Conservation (phyloP, 805 yeast genomes). For the Saturnispora gosingensis region DNA sequence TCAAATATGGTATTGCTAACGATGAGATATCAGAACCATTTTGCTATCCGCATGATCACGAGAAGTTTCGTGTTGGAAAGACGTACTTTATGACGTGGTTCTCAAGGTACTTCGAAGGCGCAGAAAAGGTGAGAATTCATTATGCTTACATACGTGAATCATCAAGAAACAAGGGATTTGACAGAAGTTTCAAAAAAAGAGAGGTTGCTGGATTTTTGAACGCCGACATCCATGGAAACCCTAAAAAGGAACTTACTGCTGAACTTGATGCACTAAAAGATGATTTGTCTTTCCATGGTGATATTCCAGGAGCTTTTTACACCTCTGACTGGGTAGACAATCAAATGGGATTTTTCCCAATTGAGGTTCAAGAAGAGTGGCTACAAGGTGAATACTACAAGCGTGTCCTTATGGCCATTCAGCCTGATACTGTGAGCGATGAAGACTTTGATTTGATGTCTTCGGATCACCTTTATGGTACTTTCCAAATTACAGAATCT, state of each 20-base stretch:
- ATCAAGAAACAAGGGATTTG: conserved; percentile 41
- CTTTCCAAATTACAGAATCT: conserved; percentile 42
- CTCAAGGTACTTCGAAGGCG: conserved; percentile 53
- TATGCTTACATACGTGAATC: conserved; percentile 55
- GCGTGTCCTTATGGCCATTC: conserved; percentile 58
- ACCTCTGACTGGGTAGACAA: conserved; percentile 62
- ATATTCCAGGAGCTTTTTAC: conserved; percentile 39
- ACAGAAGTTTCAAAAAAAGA: conserved; percentile 29
- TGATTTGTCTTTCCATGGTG: conserved; percentile 18
- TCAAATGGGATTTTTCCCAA: conserved; percentile 53
- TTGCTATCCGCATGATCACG: conserved; percentile 67
- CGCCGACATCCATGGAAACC: conserved; percentile 8
- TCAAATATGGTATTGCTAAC: conserved; percentile 53
- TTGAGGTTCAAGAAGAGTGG: conserved; percentile 59
- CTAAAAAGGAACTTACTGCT: conserved; percentile 9
- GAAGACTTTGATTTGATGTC: conserved; percentile 52
- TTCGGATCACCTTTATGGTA: conserved; percentile 35
- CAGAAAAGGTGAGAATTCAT: conserved; percentile 56
- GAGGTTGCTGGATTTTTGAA: conserved; percentile 12
- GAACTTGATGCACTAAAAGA: conserved; percentile 15
- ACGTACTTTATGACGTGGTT: conserved; percentile 80
- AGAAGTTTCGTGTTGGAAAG: conserved; percentile 45
- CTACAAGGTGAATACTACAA: conserved; percentile 43
- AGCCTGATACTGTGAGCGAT: conserved; percentile 57
- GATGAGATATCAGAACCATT: conserved; percentile 61